Conservation (phyloP, 768 basidiomycete species). For the Termitomyces sp. region DNA sequence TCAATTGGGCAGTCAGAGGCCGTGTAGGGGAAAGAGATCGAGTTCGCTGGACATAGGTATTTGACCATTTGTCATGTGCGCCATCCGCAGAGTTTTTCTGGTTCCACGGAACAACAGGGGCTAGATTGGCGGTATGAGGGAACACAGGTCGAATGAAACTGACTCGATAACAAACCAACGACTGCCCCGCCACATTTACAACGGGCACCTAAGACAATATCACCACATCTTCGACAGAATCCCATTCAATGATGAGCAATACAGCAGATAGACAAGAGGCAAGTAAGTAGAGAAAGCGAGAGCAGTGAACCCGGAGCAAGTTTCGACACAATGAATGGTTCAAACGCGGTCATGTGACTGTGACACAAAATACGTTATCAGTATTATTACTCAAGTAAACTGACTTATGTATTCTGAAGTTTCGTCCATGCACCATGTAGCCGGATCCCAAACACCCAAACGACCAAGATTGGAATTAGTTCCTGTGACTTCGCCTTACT, state of each 20-base stretch:
- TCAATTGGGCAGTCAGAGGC: conserved; percentile 18
- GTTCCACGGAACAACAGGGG: conserved; percentile 66
- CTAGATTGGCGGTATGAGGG: conserved; percentile 26
- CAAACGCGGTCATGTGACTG: conserved; percentile 15
- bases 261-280: conserved; percentile 4
- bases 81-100: conserved; percentile 33
- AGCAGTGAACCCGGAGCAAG: not conserved
- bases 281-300: conserved; percentile 1
- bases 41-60: conserved; percentile 63
- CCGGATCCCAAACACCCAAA: not conserved
- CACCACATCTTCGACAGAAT: conserved; percentile 82
- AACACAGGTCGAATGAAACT: not conserved
- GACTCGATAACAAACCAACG: conserved; percentile 53
- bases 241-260: conserved; percentile 43
- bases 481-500: conserved; percentile 7
- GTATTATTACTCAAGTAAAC: not conserved
- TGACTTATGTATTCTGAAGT: no score
- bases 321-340: not conserved
- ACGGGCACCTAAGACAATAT: conserved; percentile 65
- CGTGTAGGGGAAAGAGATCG: conserved; percentile 35
- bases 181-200: conserved; percentile 78
- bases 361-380: not conserved
- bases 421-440: not conserved
- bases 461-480: not conserved
- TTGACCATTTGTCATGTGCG: conserved; percentile 68